Evolutionary conservation across 495 filamentous ascomycete species (phyloP), one percentile per base, ranked within the genome.

Genomic region (Xylaria grammica): DNA sequence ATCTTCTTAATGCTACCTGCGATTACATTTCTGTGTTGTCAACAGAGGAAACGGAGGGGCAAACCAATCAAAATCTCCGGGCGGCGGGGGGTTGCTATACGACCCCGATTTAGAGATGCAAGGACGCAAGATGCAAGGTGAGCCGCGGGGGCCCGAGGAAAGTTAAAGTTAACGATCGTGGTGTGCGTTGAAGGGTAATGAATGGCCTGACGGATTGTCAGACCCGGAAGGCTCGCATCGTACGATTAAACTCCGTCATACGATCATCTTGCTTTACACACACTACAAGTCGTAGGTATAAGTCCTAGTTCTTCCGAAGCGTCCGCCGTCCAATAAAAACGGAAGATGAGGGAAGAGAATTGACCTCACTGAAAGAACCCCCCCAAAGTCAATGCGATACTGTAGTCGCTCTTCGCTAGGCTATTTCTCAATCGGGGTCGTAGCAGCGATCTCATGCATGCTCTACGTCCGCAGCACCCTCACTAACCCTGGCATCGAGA

Each of bases 381-480:
- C 19, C 30, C 46, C 24, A 17, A 17, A 17, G 11, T 51, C 49
- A 20, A 62, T 62, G 61, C 52, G 50, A 38, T 40, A 63, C 7
- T 56, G 71, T n/a, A 60, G 58, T 50, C 64, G 61, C 67, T 38
- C 64, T 54, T 51, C 68, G 0, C 44, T 66, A 15, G 51, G 62
- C 22, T 71, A 60, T 51, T 71, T 73, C 34, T 7, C 61, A 52
- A 11, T 73, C 56, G 69, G 69, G 59, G 53, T 67, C 52, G 27
- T 65, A 24, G 68, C 66, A 9, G 71, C 71, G 6, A 57, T 71
- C 53, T 46, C 61, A 45, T 71, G 69, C 60, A 69, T 69, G 71
- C n/a, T 66, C 44, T 58, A 68, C 56, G 66, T 61, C 46, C 69
- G 56, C 42, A 40, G 61, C 10, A 38, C 30, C 19, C 56, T 49